These are phyloP conservation scores for Podila clonocystis DNA, from an alignment of 192 early-diverging fungal species.

Conservation along the genomic window DNA sequence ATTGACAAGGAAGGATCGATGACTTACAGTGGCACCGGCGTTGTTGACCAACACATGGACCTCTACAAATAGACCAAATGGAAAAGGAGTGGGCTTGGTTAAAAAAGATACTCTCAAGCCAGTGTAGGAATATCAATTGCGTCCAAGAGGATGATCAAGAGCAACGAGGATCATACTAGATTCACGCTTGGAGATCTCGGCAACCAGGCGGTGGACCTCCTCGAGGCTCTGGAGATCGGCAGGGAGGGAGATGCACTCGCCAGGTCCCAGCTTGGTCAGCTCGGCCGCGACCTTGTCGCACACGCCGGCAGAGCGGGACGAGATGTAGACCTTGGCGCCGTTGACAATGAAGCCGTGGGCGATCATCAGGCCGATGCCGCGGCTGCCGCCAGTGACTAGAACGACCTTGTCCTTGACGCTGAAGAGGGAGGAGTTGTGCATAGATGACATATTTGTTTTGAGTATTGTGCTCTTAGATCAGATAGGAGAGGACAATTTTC, in stretches of 20 bases:
- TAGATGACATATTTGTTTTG: constrained; percentile 25
- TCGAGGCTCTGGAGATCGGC: constrained; percentile 74
- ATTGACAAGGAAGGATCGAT: constrained; percentile 7
- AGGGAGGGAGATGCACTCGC: constrained; percentile 76
- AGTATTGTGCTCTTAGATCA: too few species aligned
- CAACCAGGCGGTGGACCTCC: constrained; percentile 65
- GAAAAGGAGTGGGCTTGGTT: not conserved
- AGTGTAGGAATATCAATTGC: too few species aligned
- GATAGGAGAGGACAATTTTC: not conserved
- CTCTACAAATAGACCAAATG: constrained; percentile 53
- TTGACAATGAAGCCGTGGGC: constrained; percentile 81
- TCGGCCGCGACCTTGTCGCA: constrained; percentile 72
- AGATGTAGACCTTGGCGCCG: constrained; percentile 94
- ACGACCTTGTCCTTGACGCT: constrained; percentile 82
- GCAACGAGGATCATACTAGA: constrained; percentile 46
- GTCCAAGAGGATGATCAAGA: too few species aligned
- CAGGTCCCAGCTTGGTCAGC: constrained; percentile 74
- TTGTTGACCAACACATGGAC: constrained; percentile 93
- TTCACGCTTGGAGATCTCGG: constrained; percentile 67
- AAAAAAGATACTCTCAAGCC: too few species aligned
- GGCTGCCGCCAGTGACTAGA: constrained; percentile 81
- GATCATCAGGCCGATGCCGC: constrained; percentile 68
- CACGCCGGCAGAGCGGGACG: constrained; percentile 74
- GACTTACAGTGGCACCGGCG: constrained; percentile 65
- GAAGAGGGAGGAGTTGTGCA: constrained; percentile 68